A percentile compares a stretch with the other conserved stretches of the same genome.
Evolutionary conservation across 495 filamentous ascomycete species (phyloP).

Genomic region (Aspergillus carlsbadensis): DNA sequence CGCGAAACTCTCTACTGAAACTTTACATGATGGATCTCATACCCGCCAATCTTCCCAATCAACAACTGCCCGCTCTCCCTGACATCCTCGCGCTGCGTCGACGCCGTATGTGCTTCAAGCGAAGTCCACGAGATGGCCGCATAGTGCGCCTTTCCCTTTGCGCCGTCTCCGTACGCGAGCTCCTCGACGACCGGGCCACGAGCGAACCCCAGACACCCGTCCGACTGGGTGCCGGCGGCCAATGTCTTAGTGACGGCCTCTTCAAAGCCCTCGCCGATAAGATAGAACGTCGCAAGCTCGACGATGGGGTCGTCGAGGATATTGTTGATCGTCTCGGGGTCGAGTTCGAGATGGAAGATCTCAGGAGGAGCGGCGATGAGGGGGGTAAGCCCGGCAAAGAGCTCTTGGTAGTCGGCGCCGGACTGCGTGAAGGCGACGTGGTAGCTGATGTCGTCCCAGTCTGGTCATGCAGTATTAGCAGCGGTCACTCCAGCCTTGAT

Average conservation of each 20-base stretch:
- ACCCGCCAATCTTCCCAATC: background rate
- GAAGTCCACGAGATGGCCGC: background rate
- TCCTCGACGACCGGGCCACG: background rate
- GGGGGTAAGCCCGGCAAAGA: background rate
- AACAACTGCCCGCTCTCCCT: background rate
- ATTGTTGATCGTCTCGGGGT: background rate
- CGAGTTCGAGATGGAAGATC: background rate
- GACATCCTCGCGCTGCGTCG: background rate
- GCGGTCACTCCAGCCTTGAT: background rate
- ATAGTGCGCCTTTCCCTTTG: slow-evolving; percentile 1
- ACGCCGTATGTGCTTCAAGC: background rate
- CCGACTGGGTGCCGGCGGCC: background rate
- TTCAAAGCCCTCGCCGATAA: background rate
- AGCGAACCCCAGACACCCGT: background rate
- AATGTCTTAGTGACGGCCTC: background rate
- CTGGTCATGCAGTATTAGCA: background rate
- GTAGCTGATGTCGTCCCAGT: background rate
- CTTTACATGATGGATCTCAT: slow-evolving; percentile 2
- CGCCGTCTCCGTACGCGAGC: background rate
- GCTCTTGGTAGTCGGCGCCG: background rate
- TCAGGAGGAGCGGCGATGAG: background rate
- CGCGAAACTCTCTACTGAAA: background rate
- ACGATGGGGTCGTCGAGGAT: background rate
- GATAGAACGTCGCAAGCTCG: background rate
- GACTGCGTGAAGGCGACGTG: background rate